phyloP scores from a whole-genome alignment of 1,139 yeast genomes.

The Entelexis sorbosivorans region DNA sequence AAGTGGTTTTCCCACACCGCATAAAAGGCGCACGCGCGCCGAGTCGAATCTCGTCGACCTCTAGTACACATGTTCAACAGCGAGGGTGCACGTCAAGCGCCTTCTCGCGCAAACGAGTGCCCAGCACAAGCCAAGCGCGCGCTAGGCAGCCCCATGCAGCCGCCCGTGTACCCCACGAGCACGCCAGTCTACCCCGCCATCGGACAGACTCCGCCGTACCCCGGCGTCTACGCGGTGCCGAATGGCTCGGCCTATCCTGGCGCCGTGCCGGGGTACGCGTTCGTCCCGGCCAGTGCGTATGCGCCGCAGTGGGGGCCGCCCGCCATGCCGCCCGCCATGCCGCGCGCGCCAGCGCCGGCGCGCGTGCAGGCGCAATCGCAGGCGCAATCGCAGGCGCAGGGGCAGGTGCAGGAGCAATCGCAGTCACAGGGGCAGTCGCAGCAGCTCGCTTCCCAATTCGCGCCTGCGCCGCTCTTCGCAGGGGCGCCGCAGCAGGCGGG shows the following conservation, averaged over 20 bases:
- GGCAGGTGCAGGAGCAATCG: no score
- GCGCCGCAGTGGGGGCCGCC: neutral
- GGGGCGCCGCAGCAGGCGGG: no score
- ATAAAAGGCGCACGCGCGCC: neutral
- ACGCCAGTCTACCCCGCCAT: neutral
- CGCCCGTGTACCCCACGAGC: neutral
- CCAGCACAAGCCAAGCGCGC: neutral
- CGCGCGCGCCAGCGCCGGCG: no score
- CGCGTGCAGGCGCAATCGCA: no score
- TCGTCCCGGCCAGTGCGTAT: neutral
- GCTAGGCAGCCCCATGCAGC: neutral
- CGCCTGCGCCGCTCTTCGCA: no score
- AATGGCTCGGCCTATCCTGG: neutral
- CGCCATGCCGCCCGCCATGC: no score
- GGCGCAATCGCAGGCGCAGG: no score
- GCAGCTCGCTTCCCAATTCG: no score
- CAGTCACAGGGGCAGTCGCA: no score
- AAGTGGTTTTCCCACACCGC: neutral
- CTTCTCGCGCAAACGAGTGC: neutral
- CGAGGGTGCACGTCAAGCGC: neutral
- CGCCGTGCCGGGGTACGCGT: neutral
- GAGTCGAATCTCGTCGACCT: no score
- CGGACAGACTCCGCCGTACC: slow-evolving; percentile 1
- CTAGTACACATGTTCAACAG: neutral
- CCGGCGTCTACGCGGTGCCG: neutral